Evolutionary conservation across 768 basidiomycete genomes (phyloP).

Genomic region (Saitozyma podzolica): DNA sequence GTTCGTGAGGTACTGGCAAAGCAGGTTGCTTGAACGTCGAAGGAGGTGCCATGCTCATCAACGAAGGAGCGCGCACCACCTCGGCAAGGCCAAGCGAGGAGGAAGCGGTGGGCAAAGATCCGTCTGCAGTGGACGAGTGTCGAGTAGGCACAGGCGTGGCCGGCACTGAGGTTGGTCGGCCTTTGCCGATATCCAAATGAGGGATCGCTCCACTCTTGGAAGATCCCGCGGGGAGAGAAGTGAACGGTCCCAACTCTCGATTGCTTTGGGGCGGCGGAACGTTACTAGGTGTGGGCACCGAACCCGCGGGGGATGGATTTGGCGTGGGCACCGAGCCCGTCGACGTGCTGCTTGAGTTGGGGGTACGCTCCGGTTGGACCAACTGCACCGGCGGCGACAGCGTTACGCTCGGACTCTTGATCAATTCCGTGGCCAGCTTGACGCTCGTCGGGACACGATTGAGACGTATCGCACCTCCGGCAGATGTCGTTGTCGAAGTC

Average conservation of each 20-base stretch:
- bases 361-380: constrained; percentile 6
- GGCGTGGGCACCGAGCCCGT: constrained; percentile 29
- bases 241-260: too few relatives aligned
- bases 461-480: constrained; percentile 50
- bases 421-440: constrained; percentile 54
- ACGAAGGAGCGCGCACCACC: not conserved
- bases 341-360: constrained; percentile 9
- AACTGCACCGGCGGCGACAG: constrained; percentile 16
- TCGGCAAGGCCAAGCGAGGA: not conserved
- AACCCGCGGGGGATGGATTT: constrained; percentile 23
- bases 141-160: constrained; percentile 36
- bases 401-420: constrained; percentile 30
- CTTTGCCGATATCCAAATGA: constrained; percentile 20
- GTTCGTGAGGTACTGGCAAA: constrained; percentile 10
- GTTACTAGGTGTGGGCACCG: not conserved
- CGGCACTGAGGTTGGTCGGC: constrained; percentile 31
- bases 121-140: constrained; percentile 31
- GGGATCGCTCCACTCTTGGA: too few relatives aligned
- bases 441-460: constrained; percentile 56
- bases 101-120: not conserved
- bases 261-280: too few relatives aligned
- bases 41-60: constrained; percentile 16
- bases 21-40: constrained; percentile 28
- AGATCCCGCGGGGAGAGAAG: too few relatives aligned
- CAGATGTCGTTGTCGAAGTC: constrained; percentile 17